Evolutionary conservation across 345 rosid genomes (phyloP).

Genomic region (Bretschneidera sinensis): DNA sequence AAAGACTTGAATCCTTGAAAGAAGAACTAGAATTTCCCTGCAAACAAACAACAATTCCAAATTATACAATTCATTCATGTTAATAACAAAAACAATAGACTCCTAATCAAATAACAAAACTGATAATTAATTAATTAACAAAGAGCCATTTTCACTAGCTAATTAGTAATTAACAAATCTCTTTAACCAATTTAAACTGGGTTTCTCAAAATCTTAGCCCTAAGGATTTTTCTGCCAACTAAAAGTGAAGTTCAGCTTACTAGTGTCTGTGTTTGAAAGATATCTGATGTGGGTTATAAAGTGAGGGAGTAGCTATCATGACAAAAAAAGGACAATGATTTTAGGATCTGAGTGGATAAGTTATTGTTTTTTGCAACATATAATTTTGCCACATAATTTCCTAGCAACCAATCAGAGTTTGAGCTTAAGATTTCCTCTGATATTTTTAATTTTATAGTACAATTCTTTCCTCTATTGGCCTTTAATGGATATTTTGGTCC

Average conservation of each 20-base stretch:
- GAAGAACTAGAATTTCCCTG: conserved; percentile 61
- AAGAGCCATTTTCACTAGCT: conserved; percentile 46
- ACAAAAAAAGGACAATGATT: conserved; percentile 6
- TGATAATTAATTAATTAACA: no score
- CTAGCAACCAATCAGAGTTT: conserved; percentile 46
- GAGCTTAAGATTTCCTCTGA: conserved; percentile 50
- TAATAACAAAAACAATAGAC: background rate
- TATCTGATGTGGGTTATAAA: no score
- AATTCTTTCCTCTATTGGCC: no score
- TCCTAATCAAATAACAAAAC: conserved; percentile 36
- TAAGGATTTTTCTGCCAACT: no score
- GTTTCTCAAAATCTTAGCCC: no score
- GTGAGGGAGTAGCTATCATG: conserved; percentile 4
- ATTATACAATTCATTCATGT: background rate
- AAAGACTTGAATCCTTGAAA: conserved; percentile 64
- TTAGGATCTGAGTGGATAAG: conserved; percentile 50
- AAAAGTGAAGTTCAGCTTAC: no score
- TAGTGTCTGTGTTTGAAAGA: no score
- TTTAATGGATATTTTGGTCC: no score
- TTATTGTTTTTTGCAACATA: conserved; percentile 32
- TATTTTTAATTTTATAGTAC: conserved; percentile 17
- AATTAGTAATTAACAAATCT: no score
- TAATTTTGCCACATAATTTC: conserved; percentile 44
- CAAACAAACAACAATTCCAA: no score
- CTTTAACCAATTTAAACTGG: no score